These are phyloP conservation scores for Starmerella geochares DNA, from an alignment of 805 yeast species.

Conservation along the genomic window DNA sequence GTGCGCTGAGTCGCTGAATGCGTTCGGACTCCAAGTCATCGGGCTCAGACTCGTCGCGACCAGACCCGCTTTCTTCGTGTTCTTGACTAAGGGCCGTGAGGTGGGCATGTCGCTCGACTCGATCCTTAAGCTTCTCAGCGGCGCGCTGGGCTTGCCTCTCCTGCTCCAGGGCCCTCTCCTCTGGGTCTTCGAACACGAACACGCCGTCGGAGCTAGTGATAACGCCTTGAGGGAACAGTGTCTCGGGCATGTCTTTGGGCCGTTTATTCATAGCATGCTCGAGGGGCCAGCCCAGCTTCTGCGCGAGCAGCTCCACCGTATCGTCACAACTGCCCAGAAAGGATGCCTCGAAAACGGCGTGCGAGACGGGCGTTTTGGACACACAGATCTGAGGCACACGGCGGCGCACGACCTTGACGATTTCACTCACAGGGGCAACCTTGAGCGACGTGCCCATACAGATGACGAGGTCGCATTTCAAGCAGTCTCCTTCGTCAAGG, in stretches of 20 bases:
- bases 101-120: background rate
- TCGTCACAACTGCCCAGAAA: conserved; percentile 77
- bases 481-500: conserved; percentile 42
- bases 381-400: conserved; percentile 74
- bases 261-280: conserved; percentile 43
- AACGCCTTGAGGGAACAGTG: conserved; percentile 24
- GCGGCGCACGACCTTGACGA: conserved; percentile 63
- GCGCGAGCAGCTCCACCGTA: conserved; percentile 55
- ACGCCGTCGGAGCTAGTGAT: conserved; percentile 26
- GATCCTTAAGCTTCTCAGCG: background rate
- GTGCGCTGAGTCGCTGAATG: too few species aligned
- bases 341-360: conserved; percentile 68
- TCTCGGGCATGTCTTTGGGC: conserved; percentile 21
- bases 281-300: conserved; percentile 50
- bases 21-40: too few species aligned
- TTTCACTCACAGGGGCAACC: conserved; percentile 85
- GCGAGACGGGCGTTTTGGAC: conserved; percentile 64
- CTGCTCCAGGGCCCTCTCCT: conserved; percentile 5
- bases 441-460: conserved; percentile 86
- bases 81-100: background rate
- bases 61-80: too few species aligned
- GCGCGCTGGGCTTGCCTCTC: conserved; percentile 1
- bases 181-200: conserved; percentile 21
- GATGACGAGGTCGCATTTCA: conserved; percentile 63
- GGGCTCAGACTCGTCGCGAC: too few species aligned